A percentile compares a stretch with the other conserved stretches of the same genome.
Conservation (phyloP, 345 rosid genomes). For the Acer yangbiense region DNA sequence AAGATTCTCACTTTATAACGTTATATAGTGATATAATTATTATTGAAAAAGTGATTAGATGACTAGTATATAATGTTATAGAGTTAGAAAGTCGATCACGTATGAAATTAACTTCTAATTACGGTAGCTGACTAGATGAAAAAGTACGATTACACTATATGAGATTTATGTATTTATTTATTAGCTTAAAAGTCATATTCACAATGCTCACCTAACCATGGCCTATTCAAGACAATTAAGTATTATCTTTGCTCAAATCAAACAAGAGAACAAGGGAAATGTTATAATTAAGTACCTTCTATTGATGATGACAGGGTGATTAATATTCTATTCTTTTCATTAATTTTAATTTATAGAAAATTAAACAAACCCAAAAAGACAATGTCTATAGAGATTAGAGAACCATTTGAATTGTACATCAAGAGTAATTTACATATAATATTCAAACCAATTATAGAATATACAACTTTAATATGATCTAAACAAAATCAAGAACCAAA, state of each 20-base stretch:
- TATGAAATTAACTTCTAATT: not conserved
- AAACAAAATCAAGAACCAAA: not conserved
- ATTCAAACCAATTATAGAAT: not conserved
- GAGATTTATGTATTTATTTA: not conserved
- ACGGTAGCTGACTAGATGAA: not conserved
- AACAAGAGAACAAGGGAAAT: not conserved
- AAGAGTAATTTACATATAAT: not conserved
- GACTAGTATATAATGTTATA: too few relatives aligned
- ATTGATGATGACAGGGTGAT: not conserved
- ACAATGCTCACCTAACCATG: not conserved
- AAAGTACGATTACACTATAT: too few relatives aligned
- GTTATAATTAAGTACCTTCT: not conserved
- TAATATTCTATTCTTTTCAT: not conserved
- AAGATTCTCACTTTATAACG: too few relatives aligned
- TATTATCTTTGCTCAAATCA: not conserved
- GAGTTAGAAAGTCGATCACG: too few relatives aligned
- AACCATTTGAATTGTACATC: not conserved
- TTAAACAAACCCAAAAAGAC: not conserved
- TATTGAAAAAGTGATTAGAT: too few relatives aligned
- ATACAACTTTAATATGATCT: not conserved
- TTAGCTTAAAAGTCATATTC: slow-evolving; percentile 13
- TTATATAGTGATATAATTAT: too few relatives aligned
- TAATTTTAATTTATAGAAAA: not conserved
- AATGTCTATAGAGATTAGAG: not conserved
- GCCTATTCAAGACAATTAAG: not conserved